phyloP scores from a whole-genome alignment of 345 rosid genomes.

The Brassica napus region DNA sequence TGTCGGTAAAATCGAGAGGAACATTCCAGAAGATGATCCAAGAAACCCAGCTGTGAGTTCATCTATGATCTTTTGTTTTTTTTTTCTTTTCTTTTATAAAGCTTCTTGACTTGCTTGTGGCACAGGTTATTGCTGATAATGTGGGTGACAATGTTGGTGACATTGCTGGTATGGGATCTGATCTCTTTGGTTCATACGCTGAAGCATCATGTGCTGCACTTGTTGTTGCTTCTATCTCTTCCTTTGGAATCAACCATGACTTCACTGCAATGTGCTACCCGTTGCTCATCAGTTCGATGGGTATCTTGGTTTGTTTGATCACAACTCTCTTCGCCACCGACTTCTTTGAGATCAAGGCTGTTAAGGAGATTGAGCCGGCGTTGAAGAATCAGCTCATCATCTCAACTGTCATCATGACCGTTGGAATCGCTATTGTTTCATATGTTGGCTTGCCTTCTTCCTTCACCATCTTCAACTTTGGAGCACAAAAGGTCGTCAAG shows the following conservation, averaged over 20 bases:
- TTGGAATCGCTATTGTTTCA: constrained; percentile 58
- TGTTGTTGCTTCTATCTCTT: constrained; percentile 77
- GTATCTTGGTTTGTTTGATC: constrained; percentile 68
- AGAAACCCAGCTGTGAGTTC: constrained; percentile 76
- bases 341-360: constrained; percentile 62
- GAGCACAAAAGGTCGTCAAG: constrained; percentile 61
- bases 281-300: constrained; percentile 59
- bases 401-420: constrained; percentile 66
- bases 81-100: neutral
- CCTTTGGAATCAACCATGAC: constrained; percentile 69
- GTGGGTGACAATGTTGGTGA: constrained; percentile 80
- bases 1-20: constrained; percentile 76
- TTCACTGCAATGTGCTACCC: constrained; percentile 68
- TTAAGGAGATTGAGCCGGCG: constrained; percentile 65
- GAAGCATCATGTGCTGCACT: constrained; percentile 77
- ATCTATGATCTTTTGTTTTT: neutral
- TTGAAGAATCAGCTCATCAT: constrained; percentile 71
- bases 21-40: constrained; percentile 73
- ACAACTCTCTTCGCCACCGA: constrained; percentile 77
- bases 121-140: constrained; percentile 72
- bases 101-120: neutral
- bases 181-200: constrained; percentile 73
- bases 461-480: constrained; percentile 70
- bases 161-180: constrained; percentile 84
- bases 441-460: constrained; percentile 55